Conservation (phyloP, 352 stramenopile species). For the Pythium rishiriense region DNA sequence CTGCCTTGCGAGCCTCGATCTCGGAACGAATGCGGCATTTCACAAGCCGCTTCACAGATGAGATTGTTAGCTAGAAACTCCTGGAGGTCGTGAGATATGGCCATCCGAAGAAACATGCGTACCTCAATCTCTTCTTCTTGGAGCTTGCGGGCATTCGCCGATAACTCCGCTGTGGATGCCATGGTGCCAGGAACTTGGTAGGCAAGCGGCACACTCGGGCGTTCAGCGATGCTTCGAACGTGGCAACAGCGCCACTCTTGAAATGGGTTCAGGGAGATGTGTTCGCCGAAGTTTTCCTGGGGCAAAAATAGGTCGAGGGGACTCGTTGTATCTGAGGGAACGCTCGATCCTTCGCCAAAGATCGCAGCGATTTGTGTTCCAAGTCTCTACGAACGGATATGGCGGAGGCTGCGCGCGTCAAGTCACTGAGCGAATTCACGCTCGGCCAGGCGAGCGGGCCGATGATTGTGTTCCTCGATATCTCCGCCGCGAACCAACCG, state of each 20-base stretch:
- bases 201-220: no score
- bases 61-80: no score
- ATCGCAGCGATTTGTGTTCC: not conserved
- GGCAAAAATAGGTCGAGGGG: constrained; percentile 18
- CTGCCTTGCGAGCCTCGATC: constrained; percentile 69
- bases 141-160: constrained; percentile 49
- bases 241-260: no score
- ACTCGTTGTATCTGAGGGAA: not conserved
- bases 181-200: constrained; percentile 8
- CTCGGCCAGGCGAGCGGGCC: constrained; percentile 37
- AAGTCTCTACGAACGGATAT: constrained; percentile 25
- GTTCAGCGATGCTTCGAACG: no score
- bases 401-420: constrained; percentile 45
- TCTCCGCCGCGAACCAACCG: constrained; percentile 51
- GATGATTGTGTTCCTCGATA: constrained; percentile 64
- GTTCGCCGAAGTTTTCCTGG: not conserved
- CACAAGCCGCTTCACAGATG: constrained; percentile 74
- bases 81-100: no score
- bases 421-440: constrained; percentile 49
- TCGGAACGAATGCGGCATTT: constrained; percentile 79
- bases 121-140: constrained; percentile 69
- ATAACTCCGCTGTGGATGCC: constrained; percentile 33
- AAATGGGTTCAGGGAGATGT: no score
- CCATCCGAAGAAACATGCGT: no score
- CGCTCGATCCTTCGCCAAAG: not conserved